A percentile compares a stretch with the other conserved stretches of the same genome.
phyloP scores from a whole-genome alignment of 257 asterid species.

The Gentiana straminea region DNA sequence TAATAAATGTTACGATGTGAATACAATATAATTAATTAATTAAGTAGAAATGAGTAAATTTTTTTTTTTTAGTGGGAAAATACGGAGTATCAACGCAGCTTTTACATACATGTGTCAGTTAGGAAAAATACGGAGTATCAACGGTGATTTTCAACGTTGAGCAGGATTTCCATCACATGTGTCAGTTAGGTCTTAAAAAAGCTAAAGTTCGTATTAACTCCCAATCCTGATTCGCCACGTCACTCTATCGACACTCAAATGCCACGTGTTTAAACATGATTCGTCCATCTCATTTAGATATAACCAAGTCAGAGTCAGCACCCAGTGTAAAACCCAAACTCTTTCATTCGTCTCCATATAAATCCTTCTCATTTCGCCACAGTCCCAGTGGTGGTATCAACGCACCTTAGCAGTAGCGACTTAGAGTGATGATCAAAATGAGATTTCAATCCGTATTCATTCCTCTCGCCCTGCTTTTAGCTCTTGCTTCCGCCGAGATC shows the following conservation, averaged over 20 bases:
- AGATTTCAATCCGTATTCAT: slow-evolving; percentile 41
- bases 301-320: slow-evolving; percentile 25
- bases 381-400: background rate
- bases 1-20: too few species aligned
- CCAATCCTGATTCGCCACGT: slow-evolving; percentile 57
- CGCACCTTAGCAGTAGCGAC: slow-evolving; percentile 12
- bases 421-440: slow-evolving; percentile 49
- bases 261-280: slow-evolving; percentile 2
- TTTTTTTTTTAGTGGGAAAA: too few species aligned
- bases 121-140: too few species aligned
- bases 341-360: background rate
- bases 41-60: too few species aligned
- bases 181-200: too few species aligned
- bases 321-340: slow-evolving; percentile 12
- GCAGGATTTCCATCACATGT: too few species aligned
- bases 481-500: slow-evolving; percentile 49
- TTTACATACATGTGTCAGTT: too few species aligned
- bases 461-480: slow-evolving; percentile 41
- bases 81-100: too few species aligned
- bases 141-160: too few species aligned
- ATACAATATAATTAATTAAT: too few species aligned
- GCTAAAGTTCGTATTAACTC: slow-evolving; percentile 18
- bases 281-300: slow-evolving; percentile 7
- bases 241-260: slow-evolving; percentile 23
- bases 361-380: background rate